Evolutionary conservation across 768 basidiomycete genomes (phyloP), one percentile per base, ranked within the genome.

Genomic region (Sutorius australiensis): DNA sequence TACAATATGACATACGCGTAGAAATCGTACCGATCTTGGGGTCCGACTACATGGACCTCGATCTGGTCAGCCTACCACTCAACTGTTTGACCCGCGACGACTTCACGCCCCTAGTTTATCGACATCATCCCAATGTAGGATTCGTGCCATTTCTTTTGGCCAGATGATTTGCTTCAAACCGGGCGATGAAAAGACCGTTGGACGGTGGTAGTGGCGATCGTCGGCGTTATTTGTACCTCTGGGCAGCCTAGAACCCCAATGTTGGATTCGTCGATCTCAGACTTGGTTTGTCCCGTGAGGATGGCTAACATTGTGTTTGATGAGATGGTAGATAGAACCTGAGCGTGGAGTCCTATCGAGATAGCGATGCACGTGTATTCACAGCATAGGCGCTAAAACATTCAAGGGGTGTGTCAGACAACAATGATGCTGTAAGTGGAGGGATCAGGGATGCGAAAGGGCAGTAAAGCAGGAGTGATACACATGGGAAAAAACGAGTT

Each of bases 1-100:
- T 84, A 73, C 30, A 85, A 67, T n/a, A 85, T 69, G 50, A 86
- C 80, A 58, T 85, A 86, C 2, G 81, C 82, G 65, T 86, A n/a
- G n/a, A n/a, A n/a, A 56, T 79, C 76, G 59, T 72, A 66, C 14
- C 73, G 81, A 19, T 74, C 71, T 0, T 47, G 50, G 10, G 43
- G 27, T 42, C 51, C 38, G 27, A 51, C 45, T 3, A 53, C 43
- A 27, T 48, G 43, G 44, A 24, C 50, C 50, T 42, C n/a, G 50
- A 52, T 52, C 49, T 17, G 58, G 50, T 41, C 48, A 51, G 51
- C 41, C 58, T 27, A 79, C 74, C 36, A 73, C 31, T 67, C 63
- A 60, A 84, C 43, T 80, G 72, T 60, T 84, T 80, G 45, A 83
- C 77, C 14, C 80, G 70, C 84, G 82, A 86, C 1, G 80, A 77